A percentile compares a stretch with the other conserved stretches of the same genome.
phyloP scores from a whole-genome alignment of 192 early-diverging fungal species.

The Linnemannia hyalina region DNA sequence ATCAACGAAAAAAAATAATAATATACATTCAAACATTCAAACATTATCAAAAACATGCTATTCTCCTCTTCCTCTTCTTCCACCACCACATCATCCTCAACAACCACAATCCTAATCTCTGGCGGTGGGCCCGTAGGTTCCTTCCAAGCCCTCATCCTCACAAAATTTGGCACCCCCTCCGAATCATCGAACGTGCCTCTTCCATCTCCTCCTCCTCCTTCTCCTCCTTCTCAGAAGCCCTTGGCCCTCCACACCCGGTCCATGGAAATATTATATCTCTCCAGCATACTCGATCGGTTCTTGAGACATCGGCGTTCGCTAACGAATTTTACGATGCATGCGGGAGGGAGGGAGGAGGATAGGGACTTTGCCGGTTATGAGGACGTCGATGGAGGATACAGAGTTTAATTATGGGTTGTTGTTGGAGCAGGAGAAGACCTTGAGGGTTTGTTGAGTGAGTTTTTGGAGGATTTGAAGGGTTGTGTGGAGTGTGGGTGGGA shows the following conservation, averaged over 20 bases:
- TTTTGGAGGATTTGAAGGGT: slow-evolving; percentile 5
- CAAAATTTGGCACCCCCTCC: not conserved
- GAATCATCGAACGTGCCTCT: slow-evolving; percentile 9
- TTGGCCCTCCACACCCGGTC: slow-evolving; percentile 15
- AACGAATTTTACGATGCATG: not conserved
- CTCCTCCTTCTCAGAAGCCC: slow-evolving; percentile 8
- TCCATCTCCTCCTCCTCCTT: too few species aligned
- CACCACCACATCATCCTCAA: not conserved
- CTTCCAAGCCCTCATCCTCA: slow-evolving; percentile 16
- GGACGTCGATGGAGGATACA: not conserved
- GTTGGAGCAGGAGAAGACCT: not conserved
- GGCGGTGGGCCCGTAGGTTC: slow-evolving; percentile 30
- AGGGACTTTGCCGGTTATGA: not conserved
- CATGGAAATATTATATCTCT: slow-evolving; percentile 8
- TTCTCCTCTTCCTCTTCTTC: not conserved
- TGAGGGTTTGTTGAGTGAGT: not conserved
- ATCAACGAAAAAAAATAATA: not conserved
- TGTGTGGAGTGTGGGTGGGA: slow-evolving; percentile 9
- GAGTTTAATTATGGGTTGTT: not conserved
- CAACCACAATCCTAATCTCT: slow-evolving; percentile 15
- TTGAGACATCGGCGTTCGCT: not conserved
- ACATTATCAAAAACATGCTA: not conserved
- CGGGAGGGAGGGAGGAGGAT: too few species aligned
- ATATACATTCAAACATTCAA: too few species aligned
- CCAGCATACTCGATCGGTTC: not conserved